Evolutionary conservation across 352 stramenopile species (phyloP).

Genomic region (Phytophthora litchii): DNA sequence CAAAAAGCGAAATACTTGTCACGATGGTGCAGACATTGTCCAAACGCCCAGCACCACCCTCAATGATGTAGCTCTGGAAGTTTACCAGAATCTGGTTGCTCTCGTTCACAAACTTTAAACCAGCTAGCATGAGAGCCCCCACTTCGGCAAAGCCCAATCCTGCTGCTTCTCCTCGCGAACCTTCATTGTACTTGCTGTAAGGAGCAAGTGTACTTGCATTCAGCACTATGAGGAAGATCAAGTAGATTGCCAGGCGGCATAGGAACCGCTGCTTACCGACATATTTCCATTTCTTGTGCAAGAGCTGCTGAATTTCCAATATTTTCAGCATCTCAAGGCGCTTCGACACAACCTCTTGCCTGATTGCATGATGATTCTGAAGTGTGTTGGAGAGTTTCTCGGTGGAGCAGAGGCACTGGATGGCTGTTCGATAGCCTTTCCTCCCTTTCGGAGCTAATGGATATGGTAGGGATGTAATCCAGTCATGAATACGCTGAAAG

Average conservation of each 20-base stretch:
- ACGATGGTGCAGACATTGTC: slow-evolving; percentile 64
- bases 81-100: slow-evolving; percentile 53
- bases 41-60: slow-evolving; percentile 50
- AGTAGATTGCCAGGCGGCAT: slow-evolving; percentile 41
- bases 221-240: slow-evolving; percentile 46
- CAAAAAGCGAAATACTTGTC: slow-evolving; percentile 43
- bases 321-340: slow-evolving; percentile 65
- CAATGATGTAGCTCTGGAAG: slow-evolving; percentile 44
- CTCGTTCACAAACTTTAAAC: slow-evolving; percentile 62
- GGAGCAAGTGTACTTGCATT: slow-evolving; percentile 54
- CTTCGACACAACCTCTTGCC: slow-evolving; percentile 38
- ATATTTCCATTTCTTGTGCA: slow-evolving; percentile 75
- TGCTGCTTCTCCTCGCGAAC: slow-evolving; percentile 10
- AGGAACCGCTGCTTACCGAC: slow-evolving; percentile 55
- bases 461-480: slow-evolving; percentile 27
- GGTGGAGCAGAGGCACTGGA: slow-evolving; percentile 64
- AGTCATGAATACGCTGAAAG: slow-evolving; percentile 32
- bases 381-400: slow-evolving; percentile 54
- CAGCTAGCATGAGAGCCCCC: slow-evolving; percentile 32
- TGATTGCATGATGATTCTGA: slow-evolving; percentile 16
- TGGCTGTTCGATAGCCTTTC: slow-evolving; percentile 47
- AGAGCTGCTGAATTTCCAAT: slow-evolving; percentile 51
- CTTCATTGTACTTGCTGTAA: slow-evolving; percentile 41
- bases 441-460: slow-evolving; percentile 44
- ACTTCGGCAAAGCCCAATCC: slow-evolving; percentile 42